Percentiles rank a stretch among this genome's conserved stretches.
These are phyloP conservation scores for Acer saccharum DNA, from an alignment of 345 rosid species.

Conservation along the genomic window DNA sequence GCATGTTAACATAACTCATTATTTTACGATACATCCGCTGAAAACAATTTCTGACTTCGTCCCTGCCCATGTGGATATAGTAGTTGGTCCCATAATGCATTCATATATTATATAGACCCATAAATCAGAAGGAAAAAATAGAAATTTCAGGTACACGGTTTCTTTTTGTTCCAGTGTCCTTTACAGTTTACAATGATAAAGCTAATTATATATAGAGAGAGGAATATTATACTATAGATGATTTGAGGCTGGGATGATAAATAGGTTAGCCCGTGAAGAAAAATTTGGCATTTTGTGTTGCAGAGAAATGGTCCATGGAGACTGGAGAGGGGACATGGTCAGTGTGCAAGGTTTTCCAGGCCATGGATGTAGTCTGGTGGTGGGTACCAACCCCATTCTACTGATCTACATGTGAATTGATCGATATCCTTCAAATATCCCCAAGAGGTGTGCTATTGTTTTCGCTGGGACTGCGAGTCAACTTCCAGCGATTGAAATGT, in stretches of 20 bases:
- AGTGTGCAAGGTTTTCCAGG: background rate
- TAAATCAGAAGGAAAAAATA: background rate
- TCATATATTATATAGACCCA: background rate
- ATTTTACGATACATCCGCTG: no score
- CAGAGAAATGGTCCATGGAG: background rate
- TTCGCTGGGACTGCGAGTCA: background rate
- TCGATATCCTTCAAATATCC: no score
- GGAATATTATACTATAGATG: background rate
- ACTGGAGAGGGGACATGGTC: background rate
- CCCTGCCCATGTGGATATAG: no score
- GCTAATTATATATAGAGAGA: background rate
- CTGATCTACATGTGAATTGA: background rate
- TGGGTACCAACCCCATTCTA: background rate
- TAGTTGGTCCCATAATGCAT: no score
- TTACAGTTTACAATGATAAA: background rate
- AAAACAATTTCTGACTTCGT: no score
- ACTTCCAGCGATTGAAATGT: background rate
- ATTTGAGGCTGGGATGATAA: constrained; percentile 3
- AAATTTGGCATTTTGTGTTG: background rate
- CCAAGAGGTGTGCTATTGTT: no score
- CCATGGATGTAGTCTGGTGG: background rate
- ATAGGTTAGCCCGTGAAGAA: constrained; percentile 14
- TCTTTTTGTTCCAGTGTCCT: background rate
- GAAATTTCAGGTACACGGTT: background rate
- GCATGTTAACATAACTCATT: no score